Evolutionary conservation across 2,329 filamentous ascomycete species (phyloP), one percentile per base, ranked within the genome.

Genomic region (Cladorrhinum sp.): DNA sequence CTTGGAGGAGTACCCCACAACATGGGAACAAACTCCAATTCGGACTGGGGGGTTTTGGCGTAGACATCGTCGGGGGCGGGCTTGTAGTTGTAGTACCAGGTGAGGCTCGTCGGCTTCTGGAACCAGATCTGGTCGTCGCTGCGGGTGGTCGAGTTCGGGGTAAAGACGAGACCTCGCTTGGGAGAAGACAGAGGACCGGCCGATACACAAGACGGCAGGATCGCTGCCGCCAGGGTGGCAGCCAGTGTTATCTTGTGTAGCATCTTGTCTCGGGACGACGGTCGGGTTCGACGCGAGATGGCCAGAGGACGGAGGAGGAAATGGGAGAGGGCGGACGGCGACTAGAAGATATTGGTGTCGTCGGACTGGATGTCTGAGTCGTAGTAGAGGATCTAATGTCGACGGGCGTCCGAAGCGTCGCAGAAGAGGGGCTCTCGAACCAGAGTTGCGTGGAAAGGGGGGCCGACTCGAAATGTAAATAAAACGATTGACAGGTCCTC

Each of bases 81-180:
- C 24, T 76, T 74, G 74, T 93, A 95, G 77, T 93, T 94, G 81
- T 94, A 95, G 79, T 95, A 95, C 91, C 91, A 95, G 2, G 86
- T 88, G 59, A 94, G 75, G 48, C 86, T 82, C 18, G 82, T 84
- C 39, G 78, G 79, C 5, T 76, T 57, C 49, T 78, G 72, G 10
- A 79, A 76, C 88, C 89, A 93, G 68, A 89, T 79, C 52, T 79
- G 72, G 75, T 91, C 85, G 74, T 94, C 90, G 16, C 77, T 62
- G 0, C 84, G 79, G 60, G 80, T 76, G 1, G 82, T 71, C 4
- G 75, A 64, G 62, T 85, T 83, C 6, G 84, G 81, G 18, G 90
- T 83, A 73, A 87, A 90, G 69, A 86, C 82, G 57, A 95, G 86
- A 26, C 90, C 90, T 66, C 91, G 88, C 74, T 93, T 93, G 16